Evolutionary conservation across 179 eudicot genomes (phyloP).

Genomic region (Heliamphora pulchella): DNA sequence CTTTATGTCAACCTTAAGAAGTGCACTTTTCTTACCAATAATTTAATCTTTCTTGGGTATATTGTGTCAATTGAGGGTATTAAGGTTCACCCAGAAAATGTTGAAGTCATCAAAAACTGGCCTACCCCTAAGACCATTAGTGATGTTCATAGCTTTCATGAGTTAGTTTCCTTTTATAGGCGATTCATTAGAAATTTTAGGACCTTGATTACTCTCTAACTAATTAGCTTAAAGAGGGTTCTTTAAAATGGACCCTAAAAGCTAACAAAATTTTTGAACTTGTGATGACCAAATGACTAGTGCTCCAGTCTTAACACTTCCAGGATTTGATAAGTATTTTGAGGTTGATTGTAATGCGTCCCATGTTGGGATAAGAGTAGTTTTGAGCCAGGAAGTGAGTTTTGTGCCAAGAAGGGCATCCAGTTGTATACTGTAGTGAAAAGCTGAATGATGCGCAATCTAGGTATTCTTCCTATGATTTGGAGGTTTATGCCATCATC

Average conservation of each 20-base stretch:
- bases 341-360: background rate
- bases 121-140: background rate
- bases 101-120: background rate
- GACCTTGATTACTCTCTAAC: background rate
- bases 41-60: background rate
- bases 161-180: background rate
- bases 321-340: background rate
- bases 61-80: background rate
- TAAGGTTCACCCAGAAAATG: background rate
- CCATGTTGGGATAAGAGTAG: background rate
- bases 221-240: background rate
- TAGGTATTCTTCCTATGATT: background rate
- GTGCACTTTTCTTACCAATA: background rate
- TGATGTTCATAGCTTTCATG: background rate
- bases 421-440: background rate
- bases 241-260: background rate
- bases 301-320: background rate
- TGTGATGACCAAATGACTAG: background rate
- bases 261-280: background rate
- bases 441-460: background rate
- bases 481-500: background rate
- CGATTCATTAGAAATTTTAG: background rate
- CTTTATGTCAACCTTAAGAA: background rate
- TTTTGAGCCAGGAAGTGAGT: background rate
- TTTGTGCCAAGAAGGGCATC: background rate